These are phyloP conservation scores for Cicer cuneatum DNA, from an alignment of 306 rosid species.

Conservation along the genomic window DNA sequence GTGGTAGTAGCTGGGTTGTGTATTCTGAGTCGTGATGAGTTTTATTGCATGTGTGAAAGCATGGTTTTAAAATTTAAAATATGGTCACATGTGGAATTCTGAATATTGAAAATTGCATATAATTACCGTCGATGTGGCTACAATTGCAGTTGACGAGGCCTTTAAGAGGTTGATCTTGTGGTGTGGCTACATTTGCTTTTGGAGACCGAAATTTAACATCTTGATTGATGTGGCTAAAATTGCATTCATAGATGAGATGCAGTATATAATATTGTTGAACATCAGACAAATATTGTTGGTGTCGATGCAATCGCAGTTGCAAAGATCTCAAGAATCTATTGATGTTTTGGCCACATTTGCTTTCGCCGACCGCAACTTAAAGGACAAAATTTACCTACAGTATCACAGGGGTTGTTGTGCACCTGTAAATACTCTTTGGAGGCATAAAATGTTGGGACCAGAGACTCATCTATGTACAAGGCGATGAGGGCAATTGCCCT, in stretches of 20 bases:
- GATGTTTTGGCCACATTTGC: background rate
- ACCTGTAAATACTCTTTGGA: background rate
- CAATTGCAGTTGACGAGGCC: too few species aligned
- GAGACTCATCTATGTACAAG: too few species aligned
- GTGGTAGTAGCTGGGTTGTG: conserved; percentile 82
- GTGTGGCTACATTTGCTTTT: too few species aligned
- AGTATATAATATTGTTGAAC: background rate
- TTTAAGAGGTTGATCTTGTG: too few species aligned
- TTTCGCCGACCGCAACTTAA: background rate
- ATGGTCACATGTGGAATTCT: too few species aligned
- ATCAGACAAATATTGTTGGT: background rate
- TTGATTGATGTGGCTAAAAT: background rate
- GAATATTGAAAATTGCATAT: too few species aligned
- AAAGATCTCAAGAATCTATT: background rate
- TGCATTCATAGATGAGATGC: background rate
- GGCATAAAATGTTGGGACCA: background rate
- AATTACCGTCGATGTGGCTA: too few species aligned
- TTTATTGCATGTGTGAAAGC: background rate
- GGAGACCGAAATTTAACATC: too few species aligned
- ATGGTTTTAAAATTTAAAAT: conserved; percentile 3
- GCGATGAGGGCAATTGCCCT: too few species aligned
- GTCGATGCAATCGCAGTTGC: background rate
- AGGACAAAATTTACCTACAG: background rate
- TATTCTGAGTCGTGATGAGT: conserved; percentile 52
- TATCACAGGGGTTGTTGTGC: background rate